A percentile compares a stretch with the other conserved stretches of the same genome.
Conservation (phyloP, 495 filamentous ascomycete genomes). For the Talaromyces proteolyticus region DNA sequence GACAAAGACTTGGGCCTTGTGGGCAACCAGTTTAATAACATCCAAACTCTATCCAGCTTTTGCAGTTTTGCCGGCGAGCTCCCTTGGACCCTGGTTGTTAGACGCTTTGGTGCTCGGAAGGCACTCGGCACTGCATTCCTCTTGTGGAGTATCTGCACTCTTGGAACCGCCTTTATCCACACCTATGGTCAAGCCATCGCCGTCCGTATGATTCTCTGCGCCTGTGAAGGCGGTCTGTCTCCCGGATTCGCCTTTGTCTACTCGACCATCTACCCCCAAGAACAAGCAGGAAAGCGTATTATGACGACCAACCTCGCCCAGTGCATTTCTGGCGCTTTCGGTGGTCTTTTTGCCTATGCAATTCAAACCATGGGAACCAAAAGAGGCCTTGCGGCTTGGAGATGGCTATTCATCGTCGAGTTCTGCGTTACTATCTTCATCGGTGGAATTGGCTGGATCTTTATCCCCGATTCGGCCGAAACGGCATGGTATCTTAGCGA, state of each 20-base stretch:
- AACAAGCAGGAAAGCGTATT: constrained; percentile 3
- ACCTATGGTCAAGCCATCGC: constrained; percentile 2
- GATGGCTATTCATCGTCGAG: constrained; percentile 5
- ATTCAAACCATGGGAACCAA: constrained; percentile 1
- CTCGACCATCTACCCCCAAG: constrained; percentile 1
- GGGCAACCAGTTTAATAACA: not conserved
- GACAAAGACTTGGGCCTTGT: not conserved
- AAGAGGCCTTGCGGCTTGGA: constrained; percentile 1
- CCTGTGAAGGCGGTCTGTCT: constrained; percentile 1
- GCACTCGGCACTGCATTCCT: constrained; percentile 12
- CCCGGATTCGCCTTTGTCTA: constrained; percentile 2
- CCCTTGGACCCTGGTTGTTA: constrained; percentile 1
- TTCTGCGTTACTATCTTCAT: constrained; percentile 2
- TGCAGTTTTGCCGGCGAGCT: not conserved
- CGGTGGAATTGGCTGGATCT: constrained; percentile 96
- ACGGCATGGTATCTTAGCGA: constrained; percentile 1
- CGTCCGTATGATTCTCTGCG: constrained; percentile 2
- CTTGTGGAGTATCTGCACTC: constrained; percentile 13
- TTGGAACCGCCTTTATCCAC: constrained; percentile 3
- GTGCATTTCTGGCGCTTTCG: constrained; percentile 1
- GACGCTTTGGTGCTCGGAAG: constrained; percentile 2
- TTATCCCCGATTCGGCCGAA: constrained; percentile 68
- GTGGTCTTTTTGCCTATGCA: constrained; percentile 4
- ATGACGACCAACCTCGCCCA: constrained; percentile 4
- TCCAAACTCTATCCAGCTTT: constrained; percentile 1